Evolutionary conservation across 2,329 filamentous ascomycete species (phyloP), one percentile per base, ranked within the genome.

Genomic region (Sphaerulina musiva): DNA sequence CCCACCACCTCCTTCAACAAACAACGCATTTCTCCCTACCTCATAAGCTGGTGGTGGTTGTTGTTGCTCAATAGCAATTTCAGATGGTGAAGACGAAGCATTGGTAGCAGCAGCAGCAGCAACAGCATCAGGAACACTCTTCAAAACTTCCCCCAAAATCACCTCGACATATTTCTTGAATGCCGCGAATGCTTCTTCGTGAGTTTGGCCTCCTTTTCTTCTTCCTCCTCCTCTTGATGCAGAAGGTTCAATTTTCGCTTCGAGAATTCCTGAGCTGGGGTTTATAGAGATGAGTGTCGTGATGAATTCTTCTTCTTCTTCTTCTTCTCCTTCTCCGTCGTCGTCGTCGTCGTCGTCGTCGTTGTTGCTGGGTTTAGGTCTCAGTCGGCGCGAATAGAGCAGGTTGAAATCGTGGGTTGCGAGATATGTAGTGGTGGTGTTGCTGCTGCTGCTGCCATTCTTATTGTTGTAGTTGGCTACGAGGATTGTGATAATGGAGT

Each of bases 141-240:
- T 48, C 51, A 64, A 34, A 2, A 55, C 23, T 51, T 58, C 47
- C 32, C 55, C 36, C 40, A 64, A 46, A 45, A 43, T 58, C 11
- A 58, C 42, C 55, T 65, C 62, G 0, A 66, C 60, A 54, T 64
- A 50, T 47, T 51, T 57, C 52, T 57, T 60, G n/a, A 66, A 59
- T 14, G 50, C 58, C 20, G 36, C 47, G 20, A 64, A 65, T 2
- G 62, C 63, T 41, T 66, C 61, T 6, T 48, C 48, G 4, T 64
- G 58, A 20, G 60, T 53, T 20, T 57, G 52, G 3, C 61, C 63
- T 43, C 61, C 58, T 7, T 38, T 40, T 9, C 39, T 44, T 20
- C 20, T 2, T 20, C 20, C 20, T 20, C 20, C 20, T 20, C 20
- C 20, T 20, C 2, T 20, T 20, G 20, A 20, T 20, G 20, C 20